Percentiles rank a stretch among this genome's conserved stretches.
These are phyloP conservation scores for Sphagnum contortum DNA, from an alignment of 225 moss, liverwort and hornwort genomes.

Conservation along the genomic window DNA sequence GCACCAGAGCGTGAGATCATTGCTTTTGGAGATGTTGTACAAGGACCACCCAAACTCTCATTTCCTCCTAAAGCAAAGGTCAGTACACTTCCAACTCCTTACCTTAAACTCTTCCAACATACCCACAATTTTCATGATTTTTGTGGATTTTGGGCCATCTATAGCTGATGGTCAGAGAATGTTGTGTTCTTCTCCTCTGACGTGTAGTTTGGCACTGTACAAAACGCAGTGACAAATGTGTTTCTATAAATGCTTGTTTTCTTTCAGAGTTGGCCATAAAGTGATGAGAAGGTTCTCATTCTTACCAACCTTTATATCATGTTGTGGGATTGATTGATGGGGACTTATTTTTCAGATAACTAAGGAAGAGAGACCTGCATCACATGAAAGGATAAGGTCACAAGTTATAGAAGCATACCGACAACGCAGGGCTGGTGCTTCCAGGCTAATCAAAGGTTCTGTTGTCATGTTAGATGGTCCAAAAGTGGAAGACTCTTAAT, in stretches of 20 bases:
- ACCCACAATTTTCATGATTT: too few relatives aligned
- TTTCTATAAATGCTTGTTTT: too few relatives aligned
- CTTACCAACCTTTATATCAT: too few relatives aligned
- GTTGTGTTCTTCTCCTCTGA: too few relatives aligned
- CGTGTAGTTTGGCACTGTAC: too few relatives aligned
- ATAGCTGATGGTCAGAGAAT: too few relatives aligned
- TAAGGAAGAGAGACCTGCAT: constrained; percentile 40
- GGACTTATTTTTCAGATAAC: not conserved
- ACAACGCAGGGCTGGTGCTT: constrained; percentile 38
- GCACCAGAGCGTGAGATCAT: constrained; percentile 61
- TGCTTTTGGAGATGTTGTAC: constrained; percentile 78
- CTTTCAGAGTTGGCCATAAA: too few relatives aligned
- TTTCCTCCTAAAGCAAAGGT: constrained; percentile 72
- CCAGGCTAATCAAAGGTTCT: constrained; percentile 40
- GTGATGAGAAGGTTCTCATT: too few relatives aligned
- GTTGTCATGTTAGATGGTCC: constrained; percentile 11
- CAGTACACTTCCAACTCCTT: not conserved
- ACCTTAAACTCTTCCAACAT: not conserved
- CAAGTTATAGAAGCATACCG: constrained; percentile 80
- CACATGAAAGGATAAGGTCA: constrained; percentile 52
- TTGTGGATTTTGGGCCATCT: too few relatives aligned
- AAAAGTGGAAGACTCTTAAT: too few relatives aligned
- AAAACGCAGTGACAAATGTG: too few relatives aligned
- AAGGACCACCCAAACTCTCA: constrained; percentile 71
- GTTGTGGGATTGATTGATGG: too few relatives aligned